These are phyloP conservation scores for Paxillus rubicundulus DNA, from an alignment of 768 basidiomycete genomes.

Conservation along the genomic window DNA sequence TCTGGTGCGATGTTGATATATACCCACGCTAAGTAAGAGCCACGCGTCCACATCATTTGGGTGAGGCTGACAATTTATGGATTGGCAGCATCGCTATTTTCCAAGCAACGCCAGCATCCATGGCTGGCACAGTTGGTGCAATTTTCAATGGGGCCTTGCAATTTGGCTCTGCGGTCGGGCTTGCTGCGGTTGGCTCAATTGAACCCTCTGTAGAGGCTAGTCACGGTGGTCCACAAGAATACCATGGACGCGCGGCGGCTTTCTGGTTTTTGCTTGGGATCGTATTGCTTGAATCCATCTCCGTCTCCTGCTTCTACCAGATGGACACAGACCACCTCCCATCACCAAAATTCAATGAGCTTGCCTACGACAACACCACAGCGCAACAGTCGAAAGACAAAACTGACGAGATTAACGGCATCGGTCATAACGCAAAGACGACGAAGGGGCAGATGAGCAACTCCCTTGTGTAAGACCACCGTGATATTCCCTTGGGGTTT, in stretches of 20 bases:
- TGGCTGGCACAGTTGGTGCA: constrained; percentile 48
- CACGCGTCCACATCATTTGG: background rate
- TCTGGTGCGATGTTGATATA: too few relatives aligned
- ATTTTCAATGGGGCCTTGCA: constrained; percentile 50
- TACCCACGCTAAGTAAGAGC: background rate
- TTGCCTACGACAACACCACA: background rate
- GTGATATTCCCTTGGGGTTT: too few relatives aligned
- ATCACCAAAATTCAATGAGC: background rate
- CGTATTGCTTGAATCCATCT: constrained; percentile 24
- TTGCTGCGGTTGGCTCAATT: too few relatives aligned
- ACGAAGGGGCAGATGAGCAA: too few relatives aligned
- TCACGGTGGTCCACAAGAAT: too few relatives aligned
- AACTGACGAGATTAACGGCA: background rate
- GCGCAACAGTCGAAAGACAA: background rate
- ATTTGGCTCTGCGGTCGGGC: constrained; percentile 22
- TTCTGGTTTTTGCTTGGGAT: constrained; percentile 38
- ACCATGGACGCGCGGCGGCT: too few relatives aligned
- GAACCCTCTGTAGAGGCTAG: too few relatives aligned
- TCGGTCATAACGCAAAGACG: too few relatives aligned
- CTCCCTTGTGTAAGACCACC: too few relatives aligned
- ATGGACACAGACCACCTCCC: background rate
- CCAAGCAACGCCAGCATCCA: constrained; percentile 40
- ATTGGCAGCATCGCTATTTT: constrained; percentile 43
- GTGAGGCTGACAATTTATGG: background rate
- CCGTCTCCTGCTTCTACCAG: constrained; percentile 32